phyloP scores from a whole-genome alignment of 176 grass and related monocot species.

The Carex myosuroides region DNA sequence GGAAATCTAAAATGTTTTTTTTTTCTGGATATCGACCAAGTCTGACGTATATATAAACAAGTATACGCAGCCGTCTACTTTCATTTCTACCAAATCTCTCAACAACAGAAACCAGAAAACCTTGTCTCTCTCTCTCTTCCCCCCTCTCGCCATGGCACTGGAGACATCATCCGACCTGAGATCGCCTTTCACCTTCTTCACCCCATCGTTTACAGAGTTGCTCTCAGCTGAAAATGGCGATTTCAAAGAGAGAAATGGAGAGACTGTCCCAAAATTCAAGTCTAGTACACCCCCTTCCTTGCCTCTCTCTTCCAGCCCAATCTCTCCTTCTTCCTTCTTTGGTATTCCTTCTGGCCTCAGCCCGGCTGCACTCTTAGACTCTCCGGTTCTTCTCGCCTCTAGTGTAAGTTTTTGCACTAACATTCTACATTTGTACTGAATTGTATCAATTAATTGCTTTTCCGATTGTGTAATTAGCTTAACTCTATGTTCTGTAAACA shows the following conservation, averaged over 20 bases:
- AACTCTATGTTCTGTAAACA: background rate
- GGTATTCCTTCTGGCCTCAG: conserved; percentile 21
- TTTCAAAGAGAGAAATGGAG: conserved; percentile 7
- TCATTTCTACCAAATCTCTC: background rate
- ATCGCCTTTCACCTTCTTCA: conserved; percentile 25
- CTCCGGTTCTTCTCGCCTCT: conserved; percentile 20
- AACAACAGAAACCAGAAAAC: background rate
- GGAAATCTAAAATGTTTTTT: background rate
- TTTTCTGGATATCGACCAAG: background rate
- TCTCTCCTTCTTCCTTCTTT: conserved; percentile 41
- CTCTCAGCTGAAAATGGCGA: conserved; percentile 18
- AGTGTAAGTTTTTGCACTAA: conserved; percentile 6
- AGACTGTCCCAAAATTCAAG: conserved; percentile 25
- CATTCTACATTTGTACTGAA: background rate
- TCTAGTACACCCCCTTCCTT: conserved; percentile 21
- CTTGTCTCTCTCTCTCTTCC: background rate
- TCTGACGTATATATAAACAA: background rate
- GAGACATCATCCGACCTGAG: conserved; percentile 7
- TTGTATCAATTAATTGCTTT: background rate
- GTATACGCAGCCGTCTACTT: background rate
- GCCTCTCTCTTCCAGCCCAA: conserved; percentile 18
- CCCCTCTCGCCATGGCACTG: background rate
- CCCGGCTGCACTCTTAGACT: conserved; percentile 25
- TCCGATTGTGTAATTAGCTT: background rate
- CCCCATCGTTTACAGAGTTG: conserved; percentile 26